A percentile compares a stretch with the other conserved stretches of the same genome.
phyloP scores from a whole-genome alignment of 164 flowering plant genomes.

The Chimonanthus praecox region DNA sequence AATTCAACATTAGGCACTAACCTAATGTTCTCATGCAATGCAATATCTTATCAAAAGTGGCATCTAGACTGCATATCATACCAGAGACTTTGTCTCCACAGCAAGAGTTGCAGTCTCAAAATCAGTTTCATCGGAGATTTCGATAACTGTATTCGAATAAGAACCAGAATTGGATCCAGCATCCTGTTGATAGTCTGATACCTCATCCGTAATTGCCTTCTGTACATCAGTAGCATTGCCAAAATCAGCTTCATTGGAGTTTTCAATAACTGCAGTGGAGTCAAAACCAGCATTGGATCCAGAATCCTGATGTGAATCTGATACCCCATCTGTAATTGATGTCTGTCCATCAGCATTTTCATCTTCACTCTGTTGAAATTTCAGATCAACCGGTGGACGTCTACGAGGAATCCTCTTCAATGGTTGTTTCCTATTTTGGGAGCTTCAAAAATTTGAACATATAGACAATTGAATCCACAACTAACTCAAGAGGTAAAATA shows the following conservation, averaged over 20 bases:
- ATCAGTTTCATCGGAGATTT: constrained; percentile 16
- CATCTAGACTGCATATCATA: constrained; percentile 12
- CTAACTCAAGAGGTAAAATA: too few species aligned
- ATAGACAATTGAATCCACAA: not conserved
- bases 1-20: too few species aligned
- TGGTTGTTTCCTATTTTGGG: constrained; percentile 46
- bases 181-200: constrained; percentile 19
- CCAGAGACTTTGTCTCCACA: constrained; percentile 27
- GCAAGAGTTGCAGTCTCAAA: constrained; percentile 12
- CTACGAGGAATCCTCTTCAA: constrained; percentile 42
- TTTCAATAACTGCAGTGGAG: constrained; percentile 17
- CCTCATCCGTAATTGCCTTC: constrained; percentile 7
- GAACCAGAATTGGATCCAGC: constrained; percentile 13
- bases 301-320: constrained; percentile 20
- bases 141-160: constrained; percentile 10
- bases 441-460: constrained; percentile 33
- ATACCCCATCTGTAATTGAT: constrained; percentile 4
- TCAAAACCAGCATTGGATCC: constrained; percentile 13
- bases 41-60: not conserved
- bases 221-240: constrained; percentile 14
- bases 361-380: constrained; percentile 21
- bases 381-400: constrained; percentile 25
- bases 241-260: constrained; percentile 12
- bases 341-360: constrained; percentile 30
- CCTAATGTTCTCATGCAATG: not conserved